Percentiles rank a stretch among this genome's conserved stretches.
phyloP scores from a whole-genome alignment of 345 rosid species.

The Lepidium sativum region DNA sequence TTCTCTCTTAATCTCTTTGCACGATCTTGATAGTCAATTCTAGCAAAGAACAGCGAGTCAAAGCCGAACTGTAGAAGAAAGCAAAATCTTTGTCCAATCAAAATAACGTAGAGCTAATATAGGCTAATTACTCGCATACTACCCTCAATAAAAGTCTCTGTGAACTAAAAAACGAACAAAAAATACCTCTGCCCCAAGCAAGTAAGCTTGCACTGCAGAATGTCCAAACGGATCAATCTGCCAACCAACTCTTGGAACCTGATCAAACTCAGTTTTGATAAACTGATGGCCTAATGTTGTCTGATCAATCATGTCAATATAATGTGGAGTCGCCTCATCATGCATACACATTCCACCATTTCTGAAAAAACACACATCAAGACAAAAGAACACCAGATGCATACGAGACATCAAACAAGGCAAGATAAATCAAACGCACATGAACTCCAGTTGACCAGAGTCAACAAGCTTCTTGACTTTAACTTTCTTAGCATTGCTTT shows the following conservation, averaged over 20 bases:
- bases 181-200: conserved; percentile 88
- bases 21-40: conserved; percentile 95
- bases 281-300: conserved; percentile 81
- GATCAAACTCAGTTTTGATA: conserved; percentile 70
- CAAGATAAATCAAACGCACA: conserved; percentile 36
- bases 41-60: conserved; percentile 86
- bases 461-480: conserved; percentile 75
- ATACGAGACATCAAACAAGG: not conserved
- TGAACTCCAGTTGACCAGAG: conserved; percentile 89
- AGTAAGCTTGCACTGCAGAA: conserved; percentile 89
- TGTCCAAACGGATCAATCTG: conserved; percentile 97
- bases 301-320: conserved; percentile 90
- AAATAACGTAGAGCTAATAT: not conserved
- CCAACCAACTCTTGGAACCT: conserved; percentile 96
- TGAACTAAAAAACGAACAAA: not conserved
- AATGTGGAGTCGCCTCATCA: conserved; percentile 89
- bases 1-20: conserved; percentile 70
- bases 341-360: conserved; percentile 96
- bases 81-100: conserved; percentile 5
- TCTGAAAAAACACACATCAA: conserved; percentile 34
- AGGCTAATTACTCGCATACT: not conserved
- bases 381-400: not conserved
- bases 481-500: conserved; percentile 55
- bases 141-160: not conserved
- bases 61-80: conserved; percentile 67